Base-by-base conservation (phyloP, 768 basidiomycete genomes). In the Calocera viscosa region DNA sequence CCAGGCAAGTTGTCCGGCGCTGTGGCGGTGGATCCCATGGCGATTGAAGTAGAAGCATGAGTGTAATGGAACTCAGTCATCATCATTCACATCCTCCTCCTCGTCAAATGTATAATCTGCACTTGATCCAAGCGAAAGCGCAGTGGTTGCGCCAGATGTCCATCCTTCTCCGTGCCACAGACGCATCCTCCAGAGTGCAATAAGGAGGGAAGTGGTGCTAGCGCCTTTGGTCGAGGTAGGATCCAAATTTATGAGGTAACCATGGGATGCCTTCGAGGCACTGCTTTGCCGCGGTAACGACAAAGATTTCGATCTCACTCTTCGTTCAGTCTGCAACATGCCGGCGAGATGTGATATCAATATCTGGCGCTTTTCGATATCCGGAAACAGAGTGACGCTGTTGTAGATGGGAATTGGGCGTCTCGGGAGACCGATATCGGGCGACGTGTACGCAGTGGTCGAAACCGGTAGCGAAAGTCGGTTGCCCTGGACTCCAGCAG, bases 161-260 rank as follows among this genome's bases (percentile, higher is more conserved):
- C 82, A 85, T 0, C 79, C 80, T 8, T 76, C 77, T 1, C 85
- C 83, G 72, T 90, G 86, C 80, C 86, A 93, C 83, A 91, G 85
- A 67, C 86, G 79, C 47, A 91, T 67, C 68, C 91, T 83, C 90
- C 90, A 92, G 19, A 92, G 72, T 0, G 91, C 89, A 47, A 87
- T 81, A 0, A 86, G 87, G 14, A 88, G 76, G 5, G 85, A 80
- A 1, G 82, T 84, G 7, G 83, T 77, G 71, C 92, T 90, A 0
- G 80, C 86, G 39, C 84, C 78, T 66, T 74, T 74, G 19, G 81
- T 73, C 0, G 81, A 83, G 28, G 79, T 74, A 16, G 75, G 77
- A 65, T 83, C 80, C 7, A 88, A 84, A 65, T 75, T 78, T 16
- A 92, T 71, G 16, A 91, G 70, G 72, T 89, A 90, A 8, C 88